These are phyloP conservation scores for Berkeleyomyces basicola DNA, from an alignment of 2,329 filamentous ascomycete species.

Conservation along the genomic window DNA sequence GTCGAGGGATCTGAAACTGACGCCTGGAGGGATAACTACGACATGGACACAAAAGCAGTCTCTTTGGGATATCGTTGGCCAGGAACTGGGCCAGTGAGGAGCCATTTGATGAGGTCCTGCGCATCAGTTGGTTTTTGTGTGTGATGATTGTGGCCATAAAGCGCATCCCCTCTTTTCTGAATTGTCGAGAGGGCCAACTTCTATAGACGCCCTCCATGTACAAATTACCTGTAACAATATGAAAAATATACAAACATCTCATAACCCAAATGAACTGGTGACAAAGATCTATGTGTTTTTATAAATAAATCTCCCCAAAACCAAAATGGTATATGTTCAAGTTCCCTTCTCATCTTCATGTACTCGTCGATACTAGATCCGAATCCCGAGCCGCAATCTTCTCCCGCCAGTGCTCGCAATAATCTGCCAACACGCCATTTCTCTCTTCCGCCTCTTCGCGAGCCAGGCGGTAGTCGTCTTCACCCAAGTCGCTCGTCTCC, in stretches of 20 bases:
- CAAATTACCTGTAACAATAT: constrained; percentile 19
- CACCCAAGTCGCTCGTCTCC: constrained; percentile 69
- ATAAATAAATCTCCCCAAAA: neutral
- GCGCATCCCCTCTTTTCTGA: neutral
- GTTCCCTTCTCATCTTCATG: neutral
- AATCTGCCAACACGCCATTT: constrained; percentile 17
- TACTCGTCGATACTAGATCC: neutral
- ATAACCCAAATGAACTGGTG: neutral
- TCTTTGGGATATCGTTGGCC: constrained; percentile 1
- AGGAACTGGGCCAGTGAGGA: neutral
- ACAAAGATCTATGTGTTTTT: neutral
- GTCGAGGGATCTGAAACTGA: neutral
- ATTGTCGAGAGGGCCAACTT: neutral
- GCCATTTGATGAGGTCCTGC: neutral
- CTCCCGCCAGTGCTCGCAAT: constrained; percentile 14
- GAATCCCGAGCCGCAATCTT: neutral
- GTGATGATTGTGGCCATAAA: constrained; percentile 6
- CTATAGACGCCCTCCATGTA: constrained; percentile 21
- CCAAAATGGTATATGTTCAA: neutral
- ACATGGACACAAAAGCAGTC: constrained; percentile 1
- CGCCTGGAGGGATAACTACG: neutral
- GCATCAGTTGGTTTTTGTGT: neutral
- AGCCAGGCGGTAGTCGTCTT: constrained; percentile 66
- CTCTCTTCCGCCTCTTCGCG: constrained; percentile 52
- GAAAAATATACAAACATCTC: constrained; percentile 14